Base-by-base conservation (phyloP, 2,329 filamentous ascomycete species). In the Coniochaeta sp. region DNA sequence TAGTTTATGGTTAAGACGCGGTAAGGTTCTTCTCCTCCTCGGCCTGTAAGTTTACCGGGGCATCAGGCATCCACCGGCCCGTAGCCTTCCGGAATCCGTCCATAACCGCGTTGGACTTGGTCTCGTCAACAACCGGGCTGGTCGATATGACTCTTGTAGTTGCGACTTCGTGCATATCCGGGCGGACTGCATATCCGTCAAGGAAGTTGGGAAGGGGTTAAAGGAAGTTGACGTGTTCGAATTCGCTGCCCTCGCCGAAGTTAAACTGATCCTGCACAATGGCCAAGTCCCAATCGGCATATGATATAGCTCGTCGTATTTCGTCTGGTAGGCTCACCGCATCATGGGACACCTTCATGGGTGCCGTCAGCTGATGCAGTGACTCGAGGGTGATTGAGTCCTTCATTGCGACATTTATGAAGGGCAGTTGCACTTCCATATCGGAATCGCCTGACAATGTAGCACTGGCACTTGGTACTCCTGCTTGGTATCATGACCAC, bases 21-120 rank as follows among this genome's bases (percentile, higher is more conserved):
- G n/a, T n/a, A 26, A 47, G 42, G 24, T 47, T 47, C 42, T 47
- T 47, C 42, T 47, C 42, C 22, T 47, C 42, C 42, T 47, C 42
- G n/a, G 42, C 42, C 42, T 47, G 42, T 8, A 47, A n/a, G 26
- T 47, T 27, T 10, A 22, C 42, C 6, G 42, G 12, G 10, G 42
- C 22, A n/a, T 10, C 6, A 9, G 42, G 42, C 6, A 47, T 26
- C 42, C 42, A 47, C 9, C 42, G 42, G 42, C 42, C 42, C 42
- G 42, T 47, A n/a, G 42, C 42, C 42, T 47, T 47, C 42, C 42
- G 18, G 24, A 47, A 47, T 8, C 12, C 42, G 42, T 47, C 42
- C n/a, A 13, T 47, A 18, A 47, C 42, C 13, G 24, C 42, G 12
- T 18, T 10, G 42, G 42, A 47, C 42, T 47, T 47, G 14, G 18